Percentiles rank a stretch among this genome's conserved stretches.
Conservation (phyloP, 108 stramenopile genomes). For the Cyclotella kingstonii region DNA sequence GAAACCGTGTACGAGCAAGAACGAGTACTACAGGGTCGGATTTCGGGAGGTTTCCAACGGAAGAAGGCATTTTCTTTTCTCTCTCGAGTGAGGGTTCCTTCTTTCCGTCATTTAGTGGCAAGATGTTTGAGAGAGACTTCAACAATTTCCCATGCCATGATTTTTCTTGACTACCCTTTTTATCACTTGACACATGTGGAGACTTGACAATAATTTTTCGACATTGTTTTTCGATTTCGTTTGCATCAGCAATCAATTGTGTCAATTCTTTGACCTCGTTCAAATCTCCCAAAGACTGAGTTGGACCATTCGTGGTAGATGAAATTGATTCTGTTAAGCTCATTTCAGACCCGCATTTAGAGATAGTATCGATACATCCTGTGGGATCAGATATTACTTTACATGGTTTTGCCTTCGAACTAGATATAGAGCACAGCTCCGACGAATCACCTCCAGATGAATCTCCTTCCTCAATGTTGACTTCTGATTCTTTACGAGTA, state of each 20-base stretch:
- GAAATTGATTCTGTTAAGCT: too few species aligned
- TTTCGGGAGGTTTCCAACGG: constrained; percentile 24
- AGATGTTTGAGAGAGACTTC: constrained; percentile 33
- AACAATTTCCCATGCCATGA: constrained; percentile 28
- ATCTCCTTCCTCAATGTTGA: too few species aligned
- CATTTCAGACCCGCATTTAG: too few species aligned
- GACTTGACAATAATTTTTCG: constrained; percentile 5
- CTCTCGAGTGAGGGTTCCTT: not conserved
- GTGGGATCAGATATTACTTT: too few species aligned
- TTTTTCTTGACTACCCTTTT: not conserved
- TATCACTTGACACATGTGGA: constrained; percentile 6
- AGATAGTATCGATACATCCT: too few species aligned
- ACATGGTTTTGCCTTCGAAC: not conserved
- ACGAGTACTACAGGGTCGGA: constrained; percentile 51
- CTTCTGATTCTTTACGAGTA: too few species aligned
- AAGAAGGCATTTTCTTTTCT: not conserved
- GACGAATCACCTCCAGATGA: not conserved
- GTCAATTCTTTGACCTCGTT: constrained; percentile 23
- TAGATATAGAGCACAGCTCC: not conserved
- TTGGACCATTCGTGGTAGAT: too few species aligned
- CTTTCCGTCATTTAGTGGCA: constrained; percentile 20
- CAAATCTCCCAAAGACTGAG: not conserved
- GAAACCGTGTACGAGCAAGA: constrained; percentile 47
- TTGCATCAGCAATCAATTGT: constrained; percentile 43
- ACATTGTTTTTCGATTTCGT: constrained; percentile 23